Evolutionary conservation across 345 rosid species (phyloP).

Genomic region (Combretum micranthum): DNA sequence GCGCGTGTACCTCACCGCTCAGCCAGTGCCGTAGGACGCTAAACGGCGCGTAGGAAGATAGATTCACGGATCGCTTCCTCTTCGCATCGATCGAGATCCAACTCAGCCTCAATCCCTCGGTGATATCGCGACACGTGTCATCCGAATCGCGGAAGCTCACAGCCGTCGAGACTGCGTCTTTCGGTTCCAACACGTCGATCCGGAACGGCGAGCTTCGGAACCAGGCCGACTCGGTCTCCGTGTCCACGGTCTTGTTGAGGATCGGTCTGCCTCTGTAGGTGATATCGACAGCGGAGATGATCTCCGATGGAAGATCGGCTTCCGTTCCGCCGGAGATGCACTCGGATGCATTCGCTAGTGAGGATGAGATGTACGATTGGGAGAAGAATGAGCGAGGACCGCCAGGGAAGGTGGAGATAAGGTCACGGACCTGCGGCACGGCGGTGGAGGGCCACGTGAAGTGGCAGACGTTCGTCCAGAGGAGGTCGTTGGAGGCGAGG

Average conservation of each 20-base stretch:
- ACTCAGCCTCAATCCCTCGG: slow-evolving; percentile 11
- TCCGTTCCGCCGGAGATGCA: not conserved
- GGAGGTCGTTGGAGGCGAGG: slow-evolving; percentile 32
- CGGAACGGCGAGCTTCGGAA: slow-evolving; percentile 17
- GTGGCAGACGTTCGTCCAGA: slow-evolving; percentile 50
- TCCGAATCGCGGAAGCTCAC: not conserved
- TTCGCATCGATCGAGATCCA: slow-evolving; percentile 18
- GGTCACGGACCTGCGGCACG: slow-evolving; percentile 19
- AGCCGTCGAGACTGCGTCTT: slow-evolving; percentile 13
- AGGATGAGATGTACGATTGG: slow-evolving; percentile 30
- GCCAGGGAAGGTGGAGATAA: slow-evolving; percentile 32
- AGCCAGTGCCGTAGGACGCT: slow-evolving; percentile 11
- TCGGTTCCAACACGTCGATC: slow-evolving; percentile 13
- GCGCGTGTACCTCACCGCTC: slow-evolving; percentile 7
- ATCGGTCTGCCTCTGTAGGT: slow-evolving; percentile 6
- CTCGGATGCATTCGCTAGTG: not conserved
- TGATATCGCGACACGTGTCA: slow-evolving; percentile 1
- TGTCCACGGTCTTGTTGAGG: slow-evolving; percentile 10
- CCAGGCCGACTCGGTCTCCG: slow-evolving; percentile 10
- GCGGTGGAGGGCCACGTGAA: slow-evolving; percentile 77
- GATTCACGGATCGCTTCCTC: slow-evolving; percentile 8
- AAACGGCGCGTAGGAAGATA: slow-evolving; percentile 11
- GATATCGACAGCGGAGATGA: slow-evolving; percentile 19
- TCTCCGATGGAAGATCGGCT: not conserved
- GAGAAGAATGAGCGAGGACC: slow-evolving; percentile 75